These are phyloP conservation scores for Yamadazyma aaseri DNA, from an alignment of 1,139 yeast genomes.

Conservation along the genomic window DNA sequence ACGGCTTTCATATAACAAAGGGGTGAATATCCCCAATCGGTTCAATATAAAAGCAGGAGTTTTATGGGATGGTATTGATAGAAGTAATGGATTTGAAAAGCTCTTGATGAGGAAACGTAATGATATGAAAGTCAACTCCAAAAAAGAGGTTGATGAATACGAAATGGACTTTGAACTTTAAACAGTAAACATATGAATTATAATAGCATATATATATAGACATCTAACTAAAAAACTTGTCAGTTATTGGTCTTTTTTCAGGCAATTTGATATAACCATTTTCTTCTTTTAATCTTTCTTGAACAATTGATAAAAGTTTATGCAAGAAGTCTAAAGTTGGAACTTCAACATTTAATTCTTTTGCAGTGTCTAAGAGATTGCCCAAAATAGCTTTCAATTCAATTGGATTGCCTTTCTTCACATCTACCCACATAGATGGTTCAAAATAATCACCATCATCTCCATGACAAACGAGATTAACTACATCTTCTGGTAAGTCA, in stretches of 20 bases:
- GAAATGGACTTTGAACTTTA: conserved; percentile 24
- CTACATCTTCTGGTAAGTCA: conserved; percentile 17
- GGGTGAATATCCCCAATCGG: conserved; percentile 63
- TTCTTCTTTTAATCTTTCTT: conserved; percentile 19
- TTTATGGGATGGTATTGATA: conserved; percentile 91
- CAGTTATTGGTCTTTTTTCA: conserved; percentile 11
- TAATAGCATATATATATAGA: no score
- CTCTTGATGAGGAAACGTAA: conserved; percentile 57
- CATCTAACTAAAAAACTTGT: conserved; percentile 7
- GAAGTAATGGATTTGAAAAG: conserved; percentile 87
- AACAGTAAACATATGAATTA: no score
- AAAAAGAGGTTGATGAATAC: conserved; percentile 22
- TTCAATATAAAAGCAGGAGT: conserved; percentile 77
- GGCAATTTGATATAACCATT: conserved; percentile 12
- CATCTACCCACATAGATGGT: conserved; percentile 39
- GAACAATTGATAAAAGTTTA: conserved; percentile 36
- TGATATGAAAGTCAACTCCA: conserved; percentile 39
- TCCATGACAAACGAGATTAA: conserved; percentile 32
- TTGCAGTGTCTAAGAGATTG: conserved; percentile 17
- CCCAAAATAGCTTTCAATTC: conserved; percentile 33
- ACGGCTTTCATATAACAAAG: conserved; percentile 34
- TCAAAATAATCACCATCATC: conserved; percentile 57
- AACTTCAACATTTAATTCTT: conserved; percentile 16
- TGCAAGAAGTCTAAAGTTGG: conserved; percentile 29
- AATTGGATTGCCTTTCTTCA: conserved; percentile 25